Percentiles rank a stretch among this genome's conserved stretches.
These are phyloP conservation scores for Annulohypoxylon truncatum DNA, from an alignment of 2,329 filamentous ascomycete species.

Conservation along the genomic window DNA sequence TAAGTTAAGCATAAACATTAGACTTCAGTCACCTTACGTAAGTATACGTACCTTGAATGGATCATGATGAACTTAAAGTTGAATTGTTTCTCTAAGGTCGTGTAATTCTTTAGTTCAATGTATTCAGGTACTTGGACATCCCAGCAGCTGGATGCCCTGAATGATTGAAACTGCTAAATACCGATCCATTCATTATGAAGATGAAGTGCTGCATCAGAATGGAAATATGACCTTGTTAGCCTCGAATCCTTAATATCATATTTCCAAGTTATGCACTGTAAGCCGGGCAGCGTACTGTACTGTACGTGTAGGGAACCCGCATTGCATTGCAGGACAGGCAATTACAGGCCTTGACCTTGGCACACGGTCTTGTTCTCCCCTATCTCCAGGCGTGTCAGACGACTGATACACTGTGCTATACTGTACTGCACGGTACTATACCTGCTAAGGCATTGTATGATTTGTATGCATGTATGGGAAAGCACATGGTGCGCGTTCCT, in stretches of 20 bases:
- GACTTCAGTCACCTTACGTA: constrained; percentile 24
- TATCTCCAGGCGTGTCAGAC: constrained; percentile 21
- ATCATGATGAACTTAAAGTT: background rate
- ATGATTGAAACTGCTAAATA: background rate
- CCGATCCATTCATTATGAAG: too few relatives aligned
- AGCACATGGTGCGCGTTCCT: constrained; percentile 22
- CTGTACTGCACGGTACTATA: constrained; percentile 8
- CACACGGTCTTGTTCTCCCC: constrained; percentile 27
- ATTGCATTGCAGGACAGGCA: constrained; percentile 38
- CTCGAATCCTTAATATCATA: constrained; percentile 19
- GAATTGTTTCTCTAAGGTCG: background rate
- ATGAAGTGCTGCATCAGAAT: constrained; percentile 10
- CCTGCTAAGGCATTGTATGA: background rate
- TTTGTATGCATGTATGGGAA: constrained; percentile 1
- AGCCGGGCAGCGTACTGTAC: constrained; percentile 16
- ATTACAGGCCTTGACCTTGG: constrained; percentile 36
- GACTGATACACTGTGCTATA: constrained; percentile 16
- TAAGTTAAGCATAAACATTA: constrained; percentile 33
- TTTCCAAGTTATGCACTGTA: constrained; percentile 24
- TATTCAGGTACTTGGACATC: background rate
- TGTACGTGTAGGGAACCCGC: constrained; percentile 36
- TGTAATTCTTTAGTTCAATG: background rate
- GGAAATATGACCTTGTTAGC: constrained; percentile 2
- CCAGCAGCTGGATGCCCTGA: background rate
- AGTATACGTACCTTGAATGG: constrained; percentile 4